phyloP scores from a whole-genome alignment of 768 basidiomycete genomes.

The Xerocomellus intermedius region DNA sequence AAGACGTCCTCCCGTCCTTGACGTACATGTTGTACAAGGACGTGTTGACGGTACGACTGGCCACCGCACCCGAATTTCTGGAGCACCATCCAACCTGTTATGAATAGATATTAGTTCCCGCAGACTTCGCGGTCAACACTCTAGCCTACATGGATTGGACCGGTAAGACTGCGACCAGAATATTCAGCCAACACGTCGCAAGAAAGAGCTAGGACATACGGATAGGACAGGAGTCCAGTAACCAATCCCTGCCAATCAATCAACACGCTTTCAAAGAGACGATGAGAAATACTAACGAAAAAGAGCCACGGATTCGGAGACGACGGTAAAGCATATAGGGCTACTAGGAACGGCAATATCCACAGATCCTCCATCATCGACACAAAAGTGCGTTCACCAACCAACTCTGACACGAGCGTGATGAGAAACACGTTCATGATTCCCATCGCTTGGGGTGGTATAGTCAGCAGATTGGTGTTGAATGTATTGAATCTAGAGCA shows the following conservation, averaged over 20 bases:
- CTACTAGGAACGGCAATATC: conserved; percentile 60
- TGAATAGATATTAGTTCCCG: background rate
- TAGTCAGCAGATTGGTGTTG: conserved; percentile 57
- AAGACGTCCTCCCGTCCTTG: background rate
- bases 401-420: conserved; percentile 48
- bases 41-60: conserved; percentile 57
- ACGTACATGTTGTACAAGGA: conserved; percentile 56
- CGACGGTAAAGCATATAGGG: conserved; percentile 48
- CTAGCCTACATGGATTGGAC: conserved; percentile 44
- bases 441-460: conserved; percentile 51
- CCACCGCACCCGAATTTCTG: conserved; percentile 57
- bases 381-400: conserved; percentile 54
- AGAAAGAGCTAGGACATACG: conserved; percentile 25
- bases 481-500: conserved; percentile 53
- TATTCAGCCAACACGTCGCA: background rate
- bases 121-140: background rate
- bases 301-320: conserved; percentile 52
- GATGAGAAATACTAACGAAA: conserved; percentile 38
- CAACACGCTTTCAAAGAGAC: background rate
- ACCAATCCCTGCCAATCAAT: conserved; percentile 35
- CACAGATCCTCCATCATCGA: conserved; percentile 57
- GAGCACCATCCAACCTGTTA: conserved; percentile 54
- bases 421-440: conserved; percentile 53
- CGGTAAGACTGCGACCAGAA: conserved; percentile 37
- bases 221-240: conserved; percentile 45